Evolutionary conservation across 176 grass and related monocot species (phyloP).

Genomic region (Eragrostis nindensis): DNA sequence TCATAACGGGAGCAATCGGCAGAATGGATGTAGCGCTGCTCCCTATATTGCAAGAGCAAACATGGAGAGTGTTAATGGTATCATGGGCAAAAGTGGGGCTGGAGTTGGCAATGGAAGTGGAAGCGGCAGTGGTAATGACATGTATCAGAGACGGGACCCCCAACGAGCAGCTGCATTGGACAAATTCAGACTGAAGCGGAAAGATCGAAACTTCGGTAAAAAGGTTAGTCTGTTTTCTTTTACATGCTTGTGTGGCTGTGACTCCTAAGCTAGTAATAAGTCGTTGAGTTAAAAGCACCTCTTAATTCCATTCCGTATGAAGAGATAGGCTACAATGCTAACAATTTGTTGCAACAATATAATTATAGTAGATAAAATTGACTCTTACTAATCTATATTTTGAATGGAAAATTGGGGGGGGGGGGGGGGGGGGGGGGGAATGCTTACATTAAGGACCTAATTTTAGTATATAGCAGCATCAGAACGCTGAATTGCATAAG

Average conservation of each 20-base stretch:
- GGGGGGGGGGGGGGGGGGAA: neutral
- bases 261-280: slow-evolving; percentile 5
- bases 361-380: neutral
- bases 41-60: slow-evolving; percentile 55
- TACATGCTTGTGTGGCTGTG: neutral
- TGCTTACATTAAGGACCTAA: neutral
- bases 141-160: slow-evolving; percentile 56
- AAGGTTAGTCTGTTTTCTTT: slow-evolving; percentile 62
- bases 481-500: neutral
- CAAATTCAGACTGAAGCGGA: slow-evolving; percentile 90
- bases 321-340: neutral
- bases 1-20: slow-evolving; percentile 69
- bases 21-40: slow-evolving; percentile 55
- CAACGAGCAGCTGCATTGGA: slow-evolving; percentile 83
- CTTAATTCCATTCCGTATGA: slow-evolving; percentile 6
- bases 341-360: slow-evolving; percentile 6
- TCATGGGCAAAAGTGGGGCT: slow-evolving; percentile 44
- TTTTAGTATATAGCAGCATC: neutral
- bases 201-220: slow-evolving; percentile 86
- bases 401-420: neutral
- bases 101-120: slow-evolving; percentile 51
- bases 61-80: slow-evolving; percentile 62
- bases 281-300: slow-evolving; percentile 24
- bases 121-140: slow-evolving; percentile 57
- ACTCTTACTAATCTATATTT: slow-evolving; percentile 4